Conservation (phyloP, 768 basidiomycete genomes). For the Naganishia randhawae region DNA sequence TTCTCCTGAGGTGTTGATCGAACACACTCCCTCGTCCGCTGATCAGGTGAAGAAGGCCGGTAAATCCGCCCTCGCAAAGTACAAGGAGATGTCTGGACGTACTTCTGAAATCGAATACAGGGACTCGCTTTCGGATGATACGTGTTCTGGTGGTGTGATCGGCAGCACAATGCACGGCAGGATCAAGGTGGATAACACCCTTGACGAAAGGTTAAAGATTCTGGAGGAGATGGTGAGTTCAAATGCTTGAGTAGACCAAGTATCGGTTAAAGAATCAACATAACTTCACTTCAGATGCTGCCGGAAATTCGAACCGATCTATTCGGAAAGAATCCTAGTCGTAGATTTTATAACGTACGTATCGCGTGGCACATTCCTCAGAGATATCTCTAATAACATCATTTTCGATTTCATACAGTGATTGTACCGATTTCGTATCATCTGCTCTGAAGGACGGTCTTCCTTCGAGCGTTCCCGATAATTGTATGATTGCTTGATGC, state of each 20-base stretch:
- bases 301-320: conserved; percentile 86
- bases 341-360: conserved; percentile 71
- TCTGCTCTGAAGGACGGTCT: not conserved
- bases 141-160: conserved; percentile 84
- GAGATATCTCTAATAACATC: too few relatives aligned
- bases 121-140: conserved; percentile 63
- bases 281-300: conserved; percentile 65
- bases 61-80: conserved; percentile 62
- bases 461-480: conserved; percentile 1
- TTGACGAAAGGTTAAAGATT: conserved; percentile 83
- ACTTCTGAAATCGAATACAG: conserved; percentile 62
- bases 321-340: conserved; percentile 84
- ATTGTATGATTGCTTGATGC: conserved; percentile 19
- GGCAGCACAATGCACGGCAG: conserved; percentile 67
- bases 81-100: conserved; percentile 73
- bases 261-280: not conserved
- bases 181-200: conserved; percentile 88
- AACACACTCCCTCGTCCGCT: conserved; percentile 66
- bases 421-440: not conserved
- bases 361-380: too few relatives aligned
- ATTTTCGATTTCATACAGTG: not conserved
- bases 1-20: conserved; percentile 67
- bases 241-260: not conserved
- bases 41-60: conserved; percentile 63
- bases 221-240: conserved; percentile 77